These are phyloP conservation scores for Metroxylon sagu DNA, from an alignment of 176 grass and related monocot genomes.

Conservation along the genomic window DNA sequence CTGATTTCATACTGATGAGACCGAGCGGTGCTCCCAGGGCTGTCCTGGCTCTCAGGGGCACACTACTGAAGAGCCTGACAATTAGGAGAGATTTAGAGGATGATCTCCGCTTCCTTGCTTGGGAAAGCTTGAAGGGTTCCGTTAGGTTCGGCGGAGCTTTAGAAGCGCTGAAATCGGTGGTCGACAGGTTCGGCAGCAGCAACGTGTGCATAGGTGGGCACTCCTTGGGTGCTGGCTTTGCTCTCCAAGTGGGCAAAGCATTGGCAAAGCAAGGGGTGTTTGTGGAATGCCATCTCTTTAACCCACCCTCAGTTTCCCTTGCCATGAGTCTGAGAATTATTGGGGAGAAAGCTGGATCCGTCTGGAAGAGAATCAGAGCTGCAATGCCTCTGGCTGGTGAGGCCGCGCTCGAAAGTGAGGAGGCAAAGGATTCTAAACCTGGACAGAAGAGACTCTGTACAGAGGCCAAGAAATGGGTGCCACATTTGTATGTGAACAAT, in stretches of 20 bases:
- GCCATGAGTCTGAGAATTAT: conserved; percentile 45
- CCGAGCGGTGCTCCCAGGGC: conserved; percentile 66
- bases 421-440: not conserved
- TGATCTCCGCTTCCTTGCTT: conserved; percentile 57
- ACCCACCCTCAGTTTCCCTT: conserved; percentile 74
- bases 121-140: conserved; percentile 61
- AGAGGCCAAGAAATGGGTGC: conserved; percentile 79
- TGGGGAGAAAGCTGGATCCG: conserved; percentile 32
- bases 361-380: conserved; percentile 30
- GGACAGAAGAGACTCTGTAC: conserved; percentile 33
- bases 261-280: conserved; percentile 57
- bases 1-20: conserved; percentile 48
- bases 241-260: conserved; percentile 61
- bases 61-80: conserved; percentile 49
- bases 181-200: conserved; percentile 40
- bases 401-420: conserved; percentile 6
- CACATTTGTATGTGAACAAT: conserved; percentile 64
- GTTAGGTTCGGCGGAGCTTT: conserved; percentile 67
- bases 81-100: conserved; percentile 70
- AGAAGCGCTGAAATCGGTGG: conserved; percentile 34
- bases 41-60: conserved; percentile 56
- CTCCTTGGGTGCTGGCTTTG: conserved; percentile 65
- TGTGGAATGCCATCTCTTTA: conserved; percentile 74
- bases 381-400: conserved; percentile 14
- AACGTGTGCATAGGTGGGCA: conserved; percentile 68